These are phyloP conservation scores for Annulohypoxylon maeteangense DNA, from an alignment of 495 filamentous ascomycete species.

Conservation along the genomic window DNA sequence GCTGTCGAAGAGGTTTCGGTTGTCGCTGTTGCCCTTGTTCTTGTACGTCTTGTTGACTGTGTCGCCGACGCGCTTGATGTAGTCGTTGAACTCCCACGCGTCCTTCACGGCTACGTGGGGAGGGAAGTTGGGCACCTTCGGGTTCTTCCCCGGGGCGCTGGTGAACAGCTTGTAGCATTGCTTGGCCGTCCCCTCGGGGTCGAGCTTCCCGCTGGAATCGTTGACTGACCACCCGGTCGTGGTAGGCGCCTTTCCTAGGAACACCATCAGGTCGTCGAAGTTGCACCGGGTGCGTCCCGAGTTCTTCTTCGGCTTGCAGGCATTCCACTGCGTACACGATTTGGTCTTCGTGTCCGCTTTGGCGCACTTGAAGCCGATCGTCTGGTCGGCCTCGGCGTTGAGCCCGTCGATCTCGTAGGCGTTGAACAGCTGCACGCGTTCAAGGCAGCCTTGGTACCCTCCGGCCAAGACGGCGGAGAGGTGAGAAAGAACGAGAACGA, in stretches of 20 bases:
- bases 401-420: slow-evolving; percentile 2
- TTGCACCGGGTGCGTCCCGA: slow-evolving; percentile 4
- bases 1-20: neutral
- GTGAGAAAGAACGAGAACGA: slow-evolving; percentile 1
- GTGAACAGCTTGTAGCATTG: neutral
- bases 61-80: neutral
- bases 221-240: neutral
- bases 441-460: slow-evolving; percentile 4
- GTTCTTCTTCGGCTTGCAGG: neutral
- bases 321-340: neutral
- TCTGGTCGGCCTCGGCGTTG: neutral
- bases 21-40: neutral
- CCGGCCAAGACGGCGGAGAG: slow-evolving; percentile 3
- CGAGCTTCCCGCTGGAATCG: neutral
- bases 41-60: neutral
- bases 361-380: neutral
- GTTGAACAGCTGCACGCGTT: neutral
- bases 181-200: neutral
- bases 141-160: neutral
- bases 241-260: neutral
- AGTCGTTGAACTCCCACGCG: slow-evolving; percentile 6
- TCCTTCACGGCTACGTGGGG: neutral
- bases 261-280: slow-evolving; percentile 2
- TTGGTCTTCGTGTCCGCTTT: neutral
- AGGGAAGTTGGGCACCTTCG: slow-evolving; percentile 3